Evolutionary conservation across 805 yeast genomes (phyloP), one percentile per base, ranked within the genome.

Genomic region (Pichia eremophila): DNA sequence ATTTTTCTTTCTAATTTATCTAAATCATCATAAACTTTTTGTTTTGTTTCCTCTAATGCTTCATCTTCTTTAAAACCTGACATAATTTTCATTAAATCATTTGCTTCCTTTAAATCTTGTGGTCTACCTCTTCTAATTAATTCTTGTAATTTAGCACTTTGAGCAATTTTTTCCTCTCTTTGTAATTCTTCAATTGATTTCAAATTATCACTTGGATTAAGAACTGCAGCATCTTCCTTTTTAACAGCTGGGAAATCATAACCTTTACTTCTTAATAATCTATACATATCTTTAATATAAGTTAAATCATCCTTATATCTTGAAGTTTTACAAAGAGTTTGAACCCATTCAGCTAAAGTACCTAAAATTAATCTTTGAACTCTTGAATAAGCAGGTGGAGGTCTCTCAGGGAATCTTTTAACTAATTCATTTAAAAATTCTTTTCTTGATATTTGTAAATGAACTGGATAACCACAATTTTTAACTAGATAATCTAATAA

Each of bases 401-500:
- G 98, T 59, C 87, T 79, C 61, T 90, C 97, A 2, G 98, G 98
- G 68, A 93, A 93, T 62, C 87, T 70, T 58, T 87, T 85, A 25
- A 93, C 99, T 59, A 93, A 74, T 61, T 88, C 96, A 63, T 93
- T 93, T 59, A 93, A 73, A 57, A 93, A 93, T 63, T 91, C 98
- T 66, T 93, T 90, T 51, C 98, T 77, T 4, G 96, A 85, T 46
- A 93, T 87, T 67, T 93, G 99, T 43, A 93, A 72, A 55, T 93
- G 99, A 68, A 93, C 79, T 8, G 99, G 97, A 64, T 91, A 93
- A 6, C 98, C 99, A 69, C 99, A 93, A 70, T 93, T 93, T 68
- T 93, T 93, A 46, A 93, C 99, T 56, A 93, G 71, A 46, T 87
- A 87, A 62, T 93, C 99, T 51, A 93, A 74, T 44, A 78, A 59